Evolutionary conservation across 139 green algal genomes (phyloP), one percentile per base, ranked within the genome.

Genomic region (Picochlorum sp.): DNA sequence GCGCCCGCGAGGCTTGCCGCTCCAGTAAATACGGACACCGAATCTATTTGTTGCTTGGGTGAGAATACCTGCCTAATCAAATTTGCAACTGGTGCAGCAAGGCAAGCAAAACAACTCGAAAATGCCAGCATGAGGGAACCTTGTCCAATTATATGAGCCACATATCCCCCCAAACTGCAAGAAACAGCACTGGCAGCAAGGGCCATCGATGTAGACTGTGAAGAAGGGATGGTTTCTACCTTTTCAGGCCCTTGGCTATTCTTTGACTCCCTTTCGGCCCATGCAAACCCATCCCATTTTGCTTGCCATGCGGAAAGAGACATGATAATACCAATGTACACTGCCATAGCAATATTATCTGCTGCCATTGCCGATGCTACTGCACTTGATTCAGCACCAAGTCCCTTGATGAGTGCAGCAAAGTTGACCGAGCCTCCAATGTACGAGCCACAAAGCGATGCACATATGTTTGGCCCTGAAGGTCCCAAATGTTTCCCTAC

Each of bases 361-460:
- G 75, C 77, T 0, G 85, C 73, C 67, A 91, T 85, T 4, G 80
- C 73, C 2, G 65, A 71, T 0, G 77, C 77, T 3, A 91, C 32
- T 2, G 63, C 22, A 6, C 63, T 32, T 20, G 67, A 57, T 5
- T 51, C 24, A 49, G 79, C 25, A 8, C 44, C 51, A 43, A 80
- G 50, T 18, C 80, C 70, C 59, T 69, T 29, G 2, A 76, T 69
- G 3, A 85, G 73, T 2, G 82, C 82, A 0, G 79, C 83, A 75
- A 94, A 91, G 60, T 94, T 94, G 22, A 91, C 63, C 7, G 51
- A 70, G 37, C 82, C 85, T 1, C 86, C 86, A 29, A 94, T 78
- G 60, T 94, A 94, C 43, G 50, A 80, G 29, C 85, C 82, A 41
- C 77, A 84, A 39, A 94, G 69, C 7, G 71, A 79, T 3, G 76